Conservation (phyloP, 371 early-diverging fungal species). For the Syncephalastrum sp. region DNA sequence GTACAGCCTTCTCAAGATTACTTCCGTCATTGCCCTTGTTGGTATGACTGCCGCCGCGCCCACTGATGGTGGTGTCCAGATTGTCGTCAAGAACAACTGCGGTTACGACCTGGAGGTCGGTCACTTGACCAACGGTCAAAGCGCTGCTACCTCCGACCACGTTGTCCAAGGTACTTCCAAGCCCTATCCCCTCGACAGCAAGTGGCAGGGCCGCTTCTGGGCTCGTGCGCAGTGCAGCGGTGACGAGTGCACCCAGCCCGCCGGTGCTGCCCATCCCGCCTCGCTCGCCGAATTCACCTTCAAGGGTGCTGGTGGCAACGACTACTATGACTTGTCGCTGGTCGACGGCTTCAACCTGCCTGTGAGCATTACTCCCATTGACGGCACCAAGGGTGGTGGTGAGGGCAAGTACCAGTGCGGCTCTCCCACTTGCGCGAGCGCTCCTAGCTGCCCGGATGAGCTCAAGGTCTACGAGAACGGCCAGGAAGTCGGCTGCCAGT, state of each 20-base stretch:
- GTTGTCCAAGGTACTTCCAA: slow-evolving; percentile 10
- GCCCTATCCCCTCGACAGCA: slow-evolving; percentile 7
- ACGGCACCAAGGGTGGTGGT: slow-evolving; percentile 5
- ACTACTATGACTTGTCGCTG: slow-evolving; percentile 37
- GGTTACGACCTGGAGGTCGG: slow-evolving; percentile 10
- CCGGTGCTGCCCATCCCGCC: slow-evolving; percentile 30
- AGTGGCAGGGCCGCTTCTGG: slow-evolving; percentile 35
- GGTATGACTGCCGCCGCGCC: slow-evolving; percentile 10
- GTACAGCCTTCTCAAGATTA: slow-evolving; percentile 1
- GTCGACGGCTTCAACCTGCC: slow-evolving; percentile 44
- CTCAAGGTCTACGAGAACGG: slow-evolving; percentile 25
- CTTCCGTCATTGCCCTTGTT: slow-evolving; percentile 6
- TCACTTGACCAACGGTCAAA: slow-evolving; percentile 13
- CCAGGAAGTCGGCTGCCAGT: slow-evolving; percentile 28
- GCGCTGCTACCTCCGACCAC: slow-evolving; percentile 5
- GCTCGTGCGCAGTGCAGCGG: slow-evolving; percentile 23
- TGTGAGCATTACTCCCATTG: slow-evolving; percentile 21
- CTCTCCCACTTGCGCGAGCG: slow-evolving; percentile 17
- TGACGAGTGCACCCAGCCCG: slow-evolving; percentile 19
- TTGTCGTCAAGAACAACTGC: slow-evolving; percentile 19
- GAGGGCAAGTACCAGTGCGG: slow-evolving; percentile 26
- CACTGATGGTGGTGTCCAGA: slow-evolving; percentile 7
- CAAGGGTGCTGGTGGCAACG: slow-evolving; percentile 14
- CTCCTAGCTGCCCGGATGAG: slow-evolving; percentile 26
- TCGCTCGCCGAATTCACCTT: slow-evolving; percentile 32